Percentiles rank a stretch among this genome's conserved stretches.
phyloP scores from a whole-genome alignment of 768 basidiomycete species.

The Lentinula lateritia region DNA sequence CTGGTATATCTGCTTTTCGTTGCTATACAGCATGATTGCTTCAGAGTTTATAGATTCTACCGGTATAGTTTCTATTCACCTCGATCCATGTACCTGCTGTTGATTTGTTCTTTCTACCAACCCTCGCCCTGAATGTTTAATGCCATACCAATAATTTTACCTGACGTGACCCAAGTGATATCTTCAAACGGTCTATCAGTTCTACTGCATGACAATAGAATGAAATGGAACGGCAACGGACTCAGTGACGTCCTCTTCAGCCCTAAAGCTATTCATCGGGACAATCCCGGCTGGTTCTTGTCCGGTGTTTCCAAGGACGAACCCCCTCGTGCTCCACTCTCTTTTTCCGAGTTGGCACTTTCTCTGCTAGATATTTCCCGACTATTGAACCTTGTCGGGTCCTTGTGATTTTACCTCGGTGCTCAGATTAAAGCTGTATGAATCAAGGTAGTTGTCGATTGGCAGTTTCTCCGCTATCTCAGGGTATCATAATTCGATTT shows the following conservation, averaged over 20 bases:
- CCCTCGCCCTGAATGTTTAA: neutral
- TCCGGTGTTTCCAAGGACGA: neutral
- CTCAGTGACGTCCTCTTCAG: neutral
- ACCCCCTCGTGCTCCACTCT: neutral
- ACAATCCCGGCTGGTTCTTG: neutral
- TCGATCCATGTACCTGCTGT: neutral
- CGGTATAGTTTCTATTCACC: neutral
- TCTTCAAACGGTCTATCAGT: neutral
- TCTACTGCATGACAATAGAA: neutral
- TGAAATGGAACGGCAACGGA: neutral
- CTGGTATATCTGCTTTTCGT: neutral
- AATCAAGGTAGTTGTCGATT: neutral
- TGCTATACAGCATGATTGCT: neutral
- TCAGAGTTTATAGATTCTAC: neutral
- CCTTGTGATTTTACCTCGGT: neutral
- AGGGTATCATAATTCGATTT: neutral
- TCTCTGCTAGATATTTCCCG: neutral
- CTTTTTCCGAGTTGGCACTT: neutral
- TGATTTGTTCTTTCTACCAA: neutral
- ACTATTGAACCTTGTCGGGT: neutral
- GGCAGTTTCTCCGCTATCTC: slow-evolving; percentile 1
- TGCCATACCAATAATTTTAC: neutral
- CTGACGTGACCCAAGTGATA: neutral
- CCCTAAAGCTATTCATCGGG: neutral
- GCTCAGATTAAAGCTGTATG: neutral